Evolutionary conservation across 495 filamentous ascomycete species (phyloP).

Genomic region (Beverwykella pulmonaria): DNA sequence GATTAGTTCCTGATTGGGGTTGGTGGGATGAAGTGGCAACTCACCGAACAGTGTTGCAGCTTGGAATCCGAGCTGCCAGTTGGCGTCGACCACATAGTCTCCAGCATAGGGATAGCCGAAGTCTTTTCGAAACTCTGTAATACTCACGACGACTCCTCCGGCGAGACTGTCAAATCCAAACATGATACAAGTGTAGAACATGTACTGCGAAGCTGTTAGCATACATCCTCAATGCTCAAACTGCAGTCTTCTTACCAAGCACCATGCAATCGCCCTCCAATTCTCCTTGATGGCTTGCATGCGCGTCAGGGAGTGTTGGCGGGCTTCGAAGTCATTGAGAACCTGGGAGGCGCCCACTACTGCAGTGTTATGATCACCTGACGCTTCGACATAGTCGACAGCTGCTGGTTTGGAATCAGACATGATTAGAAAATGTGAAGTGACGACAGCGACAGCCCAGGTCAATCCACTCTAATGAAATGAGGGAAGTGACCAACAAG

Average conservation of each 20-base stretch:
- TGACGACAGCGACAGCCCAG: not conserved
- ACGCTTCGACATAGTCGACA: conserved; percentile 9
- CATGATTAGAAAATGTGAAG: not conserved
- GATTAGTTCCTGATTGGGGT: not conserved
- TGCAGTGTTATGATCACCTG: not conserved
- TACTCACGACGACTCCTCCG: not conserved
- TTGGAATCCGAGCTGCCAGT: conserved; percentile 6
- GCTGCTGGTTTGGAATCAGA: not conserved
- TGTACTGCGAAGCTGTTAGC: not conserved
- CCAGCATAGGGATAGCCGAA: conserved; percentile 9
- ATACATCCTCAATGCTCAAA: too few species aligned
- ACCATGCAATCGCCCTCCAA: conserved; percentile 12
- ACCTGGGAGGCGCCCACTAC: not conserved
- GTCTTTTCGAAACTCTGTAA: not conserved
- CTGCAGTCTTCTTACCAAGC: conserved; percentile 6
- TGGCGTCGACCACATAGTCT: conserved; percentile 6
- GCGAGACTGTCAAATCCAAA: conserved; percentile 8
- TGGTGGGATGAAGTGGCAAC: not conserved
- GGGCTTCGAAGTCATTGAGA: conserved; percentile 8
- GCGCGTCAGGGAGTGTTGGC: conserved; percentile 9
- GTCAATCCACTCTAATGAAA: too few species aligned
- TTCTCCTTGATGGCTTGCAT: conserved; percentile 13
- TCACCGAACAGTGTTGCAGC: not conserved
- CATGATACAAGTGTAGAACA: conserved; percentile 17
- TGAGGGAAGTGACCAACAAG: too few species aligned